phyloP scores from a whole-genome alignment of 2,329 filamentous ascomycete species.

The Leptographium galeiforme region DNA sequence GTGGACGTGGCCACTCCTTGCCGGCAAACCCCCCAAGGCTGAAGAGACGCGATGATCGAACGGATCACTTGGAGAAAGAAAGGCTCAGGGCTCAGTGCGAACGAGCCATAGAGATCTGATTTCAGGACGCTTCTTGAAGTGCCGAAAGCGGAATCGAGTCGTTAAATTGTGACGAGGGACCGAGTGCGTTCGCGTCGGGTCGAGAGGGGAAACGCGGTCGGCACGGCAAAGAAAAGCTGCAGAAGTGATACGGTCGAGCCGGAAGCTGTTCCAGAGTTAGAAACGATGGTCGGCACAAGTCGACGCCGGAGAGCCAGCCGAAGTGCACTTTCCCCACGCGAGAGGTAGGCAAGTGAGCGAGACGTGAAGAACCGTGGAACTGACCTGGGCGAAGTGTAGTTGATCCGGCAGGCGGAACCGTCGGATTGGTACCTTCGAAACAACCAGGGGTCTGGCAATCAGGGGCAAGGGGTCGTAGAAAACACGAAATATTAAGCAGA shows the following conservation, averaged over 20 bases:
- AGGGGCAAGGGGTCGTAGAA: background rate
- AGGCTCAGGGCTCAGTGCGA: conserved; percentile 6
- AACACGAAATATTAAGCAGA: background rate
- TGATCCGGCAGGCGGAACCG: background rate
- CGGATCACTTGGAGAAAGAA: conserved; percentile 2
- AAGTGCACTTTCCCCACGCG: background rate
- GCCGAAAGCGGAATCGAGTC: background rate
- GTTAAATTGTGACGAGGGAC: background rate
- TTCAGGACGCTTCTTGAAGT: conserved; percentile 11
- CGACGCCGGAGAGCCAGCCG: background rate
- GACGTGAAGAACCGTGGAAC: background rate
- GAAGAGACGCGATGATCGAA: conserved; percentile 20
- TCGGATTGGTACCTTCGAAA: background rate
- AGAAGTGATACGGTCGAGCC: background rate
- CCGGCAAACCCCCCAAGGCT: conserved; percentile 21
- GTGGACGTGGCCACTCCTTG: conserved; percentile 14
- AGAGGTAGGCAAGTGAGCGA: background rate
- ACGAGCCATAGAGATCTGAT: conserved; percentile 20
- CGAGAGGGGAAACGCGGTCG: background rate
- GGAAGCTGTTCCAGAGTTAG: too few species aligned
- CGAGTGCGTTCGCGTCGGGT: background rate
- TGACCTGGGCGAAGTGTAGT: background rate
- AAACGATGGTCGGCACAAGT: too few species aligned
- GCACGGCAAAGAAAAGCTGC: background rate
- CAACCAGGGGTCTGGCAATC: background rate